phyloP scores from a whole-genome alignment of 306 rosid genomes.

The Aeschynomene evenia region DNA sequence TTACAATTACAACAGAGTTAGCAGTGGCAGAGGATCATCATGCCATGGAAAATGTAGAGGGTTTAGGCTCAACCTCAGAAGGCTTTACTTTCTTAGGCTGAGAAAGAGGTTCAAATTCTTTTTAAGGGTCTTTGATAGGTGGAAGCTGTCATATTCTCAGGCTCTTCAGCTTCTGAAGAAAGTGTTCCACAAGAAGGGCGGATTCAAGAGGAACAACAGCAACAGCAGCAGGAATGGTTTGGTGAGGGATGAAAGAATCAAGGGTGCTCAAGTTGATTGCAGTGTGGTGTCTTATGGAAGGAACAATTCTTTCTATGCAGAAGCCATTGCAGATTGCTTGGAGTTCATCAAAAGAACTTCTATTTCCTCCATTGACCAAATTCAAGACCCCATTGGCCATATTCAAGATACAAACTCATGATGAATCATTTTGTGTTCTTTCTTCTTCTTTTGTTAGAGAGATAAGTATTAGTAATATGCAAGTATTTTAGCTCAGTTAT shows the following conservation, averaged over 20 bases:
- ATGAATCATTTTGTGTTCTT: conserved; percentile 16
- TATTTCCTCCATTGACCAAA: conserved; percentile 53
- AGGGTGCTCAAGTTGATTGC: conserved; percentile 22
- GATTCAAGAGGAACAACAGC: conserved; percentile 39
- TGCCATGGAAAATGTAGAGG: conserved; percentile 50
- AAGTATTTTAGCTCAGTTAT: neutral
- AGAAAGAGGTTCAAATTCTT: conserved; percentile 51
- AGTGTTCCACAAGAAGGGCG: conserved; percentile 21
- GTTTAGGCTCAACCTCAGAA: conserved; percentile 52
- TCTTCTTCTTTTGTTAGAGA: conserved; percentile 13
- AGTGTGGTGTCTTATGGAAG: conserved; percentile 48
- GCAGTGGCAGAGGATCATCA: conserved; percentile 36
- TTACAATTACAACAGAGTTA: conserved; percentile 39
- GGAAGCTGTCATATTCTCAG: conserved; percentile 39
- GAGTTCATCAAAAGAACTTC: conserved; percentile 83
- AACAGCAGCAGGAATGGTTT: conserved; percentile 32
- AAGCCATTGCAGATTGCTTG: conserved; percentile 93
- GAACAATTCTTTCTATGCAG: conserved; percentile 82
- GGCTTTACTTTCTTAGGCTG: conserved; percentile 40
- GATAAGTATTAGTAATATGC: conserved; percentile 3
- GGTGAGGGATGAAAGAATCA: conserved; percentile 25
- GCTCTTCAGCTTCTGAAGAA: conserved; percentile 43
- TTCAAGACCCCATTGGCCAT: conserved; percentile 36
- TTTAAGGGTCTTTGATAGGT: conserved; percentile 40
- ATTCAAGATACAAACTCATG: conserved; percentile 35